These are phyloP conservation scores for Fusarium oligoseptatum DNA, from an alignment of 2,329 filamentous ascomycete genomes.

Conservation along the genomic window DNA sequence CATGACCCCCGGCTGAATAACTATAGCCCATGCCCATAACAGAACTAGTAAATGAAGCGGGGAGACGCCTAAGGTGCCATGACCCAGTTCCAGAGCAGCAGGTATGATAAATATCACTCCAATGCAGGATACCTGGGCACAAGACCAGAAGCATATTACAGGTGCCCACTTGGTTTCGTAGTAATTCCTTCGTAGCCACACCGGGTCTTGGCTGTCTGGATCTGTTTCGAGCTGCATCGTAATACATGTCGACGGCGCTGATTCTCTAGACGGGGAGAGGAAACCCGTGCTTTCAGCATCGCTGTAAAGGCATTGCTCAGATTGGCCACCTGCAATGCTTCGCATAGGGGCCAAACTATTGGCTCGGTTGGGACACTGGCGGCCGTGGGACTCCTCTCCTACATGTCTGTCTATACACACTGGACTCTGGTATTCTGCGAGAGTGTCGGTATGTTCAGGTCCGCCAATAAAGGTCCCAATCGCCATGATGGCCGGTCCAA, in stretches of 20 bases:
- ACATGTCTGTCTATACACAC: not conserved
- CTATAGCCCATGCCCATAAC: not conserved
- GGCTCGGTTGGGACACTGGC: not conserved
- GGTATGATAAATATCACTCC: too few species aligned
- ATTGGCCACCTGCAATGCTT: not conserved
- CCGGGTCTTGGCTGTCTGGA: rapidly evolving
- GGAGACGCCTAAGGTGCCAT: not conserved
- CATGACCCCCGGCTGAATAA: too few species aligned
- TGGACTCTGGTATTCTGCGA: not conserved
- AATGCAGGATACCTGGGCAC: not conserved
- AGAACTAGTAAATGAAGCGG: not conserved
- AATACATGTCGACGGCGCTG: too few species aligned
- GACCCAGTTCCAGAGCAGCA: not conserved
- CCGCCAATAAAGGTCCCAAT: not conserved
- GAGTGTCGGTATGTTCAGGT: not conserved
- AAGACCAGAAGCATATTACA: not conserved
- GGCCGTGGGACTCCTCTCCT: not conserved
- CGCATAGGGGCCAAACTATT: not conserved
- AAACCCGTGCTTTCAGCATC: not conserved
- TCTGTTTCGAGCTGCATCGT: not conserved
- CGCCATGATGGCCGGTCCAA: not conserved
- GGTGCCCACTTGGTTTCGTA: not conserved
- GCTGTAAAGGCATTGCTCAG: too few species aligned
- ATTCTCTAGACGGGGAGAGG: not conserved
- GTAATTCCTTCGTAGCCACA: not conserved